Evolutionary conservation across 306 rosid species (phyloP), one percentile per base, ranked within the genome.

Genomic region (Begonia masoniana): DNA sequence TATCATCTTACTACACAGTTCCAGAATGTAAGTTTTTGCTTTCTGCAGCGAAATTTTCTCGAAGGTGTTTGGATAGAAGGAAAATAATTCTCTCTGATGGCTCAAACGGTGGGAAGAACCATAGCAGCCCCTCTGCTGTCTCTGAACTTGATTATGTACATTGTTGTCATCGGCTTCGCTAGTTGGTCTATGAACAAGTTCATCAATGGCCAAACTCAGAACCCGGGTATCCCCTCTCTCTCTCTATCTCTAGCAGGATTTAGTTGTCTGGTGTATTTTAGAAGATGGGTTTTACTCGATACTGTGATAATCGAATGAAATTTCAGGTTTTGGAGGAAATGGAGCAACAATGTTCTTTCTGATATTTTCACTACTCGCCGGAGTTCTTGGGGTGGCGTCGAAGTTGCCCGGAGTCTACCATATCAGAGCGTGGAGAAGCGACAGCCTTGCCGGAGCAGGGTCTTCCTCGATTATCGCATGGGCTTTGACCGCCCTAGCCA

Each of bases 171-270:
- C 4, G 97, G 97, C 11, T 91, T 91, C 67, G 75, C 92, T 58
- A 81, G 97, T 66, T 91, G 96, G 97, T 76, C 88, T 52, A 59
- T 85, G 47, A 83, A 91, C 61, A 72, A 45, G 77, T 71, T 56
- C 59, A 91, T 91, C 84, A 85, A 91, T 71, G 96, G 96, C 88
- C 87, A 82, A 62, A 91, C 84, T 43, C 43, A 82, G 54, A 95
- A 85, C 75, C 94, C 96, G 0, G 83, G 97, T 91, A 76, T 71
- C 0, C 21, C 13, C 8, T 1, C 12, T 56, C 15, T 41, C 9
- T n/a, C 9, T 17, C 16, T 4, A 15, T n/a, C 9, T 17, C 16
- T 4, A 15, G 13, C 12, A 7, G 6, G 15, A 36, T 43, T 1
- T 15, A 6, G 45, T 15, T 24, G 39, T 31, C 39, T 31, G 39